Base-by-base conservation (phyloP, 306 rosid species). In the Arachis stenosperma region DNA sequence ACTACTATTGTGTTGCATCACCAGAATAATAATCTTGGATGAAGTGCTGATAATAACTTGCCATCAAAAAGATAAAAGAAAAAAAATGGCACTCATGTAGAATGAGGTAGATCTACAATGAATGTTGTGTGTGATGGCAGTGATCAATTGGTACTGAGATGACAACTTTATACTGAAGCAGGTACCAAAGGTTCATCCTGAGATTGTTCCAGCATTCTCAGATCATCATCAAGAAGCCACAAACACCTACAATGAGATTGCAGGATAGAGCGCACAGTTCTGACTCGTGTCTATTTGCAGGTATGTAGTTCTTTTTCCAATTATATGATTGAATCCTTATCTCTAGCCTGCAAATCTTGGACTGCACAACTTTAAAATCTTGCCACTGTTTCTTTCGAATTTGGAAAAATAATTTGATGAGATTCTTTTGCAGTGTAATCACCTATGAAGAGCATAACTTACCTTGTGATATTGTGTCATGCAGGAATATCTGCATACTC, bases 201-300 rank as follows among this genome's bases (percentile, higher is more conserved):
- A 87, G 83, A 79, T 86, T 73, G 90, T 90, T 69, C 89, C 82
- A 5, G 88, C 92, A 29, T 71, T 83, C 65, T 87, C 88, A 70
- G 90, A 82, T 65, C 76, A 69, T 69, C 90, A 82, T 76, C 85
- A 77, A 65, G 79, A 77, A 65, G 79, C 87, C 46, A 41, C 58
- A 78, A 82, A 48, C 54, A 86, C 29, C 85, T 88, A 50, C 86
- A 73, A 80, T 83, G 67, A 79, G 90, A 48, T 80, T 88, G 52
- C 81, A 56, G 57, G 92, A 86, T 76, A 89, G 4, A 82, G 70
- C 86, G 81, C 73, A 84, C 88, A 75, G 87, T 93, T 74, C 82
- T 90, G 78, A 85, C 92, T 47, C 88, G 90, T 73, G 83, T 85
- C 54, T 77, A 86, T 75, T 96, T 96, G 4, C 89, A 89, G 96